phyloP scores from a whole-genome alignment of 1,139 yeast species.

The Pichia sp. region DNA sequence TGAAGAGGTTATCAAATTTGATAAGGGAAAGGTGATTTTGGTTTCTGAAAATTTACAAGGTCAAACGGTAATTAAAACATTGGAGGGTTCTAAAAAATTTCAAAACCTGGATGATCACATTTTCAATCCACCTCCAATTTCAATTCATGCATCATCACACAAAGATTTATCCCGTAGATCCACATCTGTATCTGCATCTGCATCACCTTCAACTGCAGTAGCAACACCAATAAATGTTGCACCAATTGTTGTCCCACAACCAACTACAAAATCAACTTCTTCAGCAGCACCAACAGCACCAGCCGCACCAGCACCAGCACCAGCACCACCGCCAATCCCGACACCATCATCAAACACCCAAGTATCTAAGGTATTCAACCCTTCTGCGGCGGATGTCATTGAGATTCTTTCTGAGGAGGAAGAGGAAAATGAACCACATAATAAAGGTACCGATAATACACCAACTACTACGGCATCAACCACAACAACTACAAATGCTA shows the following conservation, averaged over 20 bases:
- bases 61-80: background rate
- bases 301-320: too few species aligned
- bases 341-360: too few species aligned
- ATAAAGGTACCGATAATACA: background rate
- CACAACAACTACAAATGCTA: too few species aligned
- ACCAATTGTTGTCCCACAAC: too few species aligned
- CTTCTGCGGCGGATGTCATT: constrained; percentile 6
- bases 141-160: background rate
- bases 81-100: too few species aligned
- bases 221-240: background rate
- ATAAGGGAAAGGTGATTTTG: constrained; percentile 11
- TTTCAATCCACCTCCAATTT: background rate
- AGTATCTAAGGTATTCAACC: too few species aligned
- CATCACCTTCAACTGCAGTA: background rate
- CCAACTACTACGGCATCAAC: background rate
- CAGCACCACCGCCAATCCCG: too few species aligned
- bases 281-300: too few species aligned
- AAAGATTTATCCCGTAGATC: background rate
- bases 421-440: background rate
- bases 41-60: constrained; percentile 11
- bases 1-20: constrained; percentile 11
- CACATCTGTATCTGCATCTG: background rate
- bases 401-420: constrained; percentile 12
- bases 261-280: too few species aligned
- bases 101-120: too few species aligned